Conservation (phyloP, 306 rosid genomes). For the Neltuma alba region DNA sequence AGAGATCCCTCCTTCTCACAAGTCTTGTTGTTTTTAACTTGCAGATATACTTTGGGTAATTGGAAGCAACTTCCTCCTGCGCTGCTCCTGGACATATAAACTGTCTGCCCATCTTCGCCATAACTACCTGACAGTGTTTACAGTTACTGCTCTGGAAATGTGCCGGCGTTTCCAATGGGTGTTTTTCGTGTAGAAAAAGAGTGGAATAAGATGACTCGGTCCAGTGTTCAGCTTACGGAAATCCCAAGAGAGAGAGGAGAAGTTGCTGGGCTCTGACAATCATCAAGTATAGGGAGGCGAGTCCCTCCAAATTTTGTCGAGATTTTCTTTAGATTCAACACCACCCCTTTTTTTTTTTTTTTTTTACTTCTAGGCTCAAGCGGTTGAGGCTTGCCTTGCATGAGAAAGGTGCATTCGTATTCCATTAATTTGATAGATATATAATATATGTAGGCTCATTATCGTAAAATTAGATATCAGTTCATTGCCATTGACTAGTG, state of each 20-base stretch:
- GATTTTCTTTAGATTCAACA: conserved; percentile 24
- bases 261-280: conserved; percentile 59
- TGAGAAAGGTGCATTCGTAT: not conserved
- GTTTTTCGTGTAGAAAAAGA: conserved; percentile 93
- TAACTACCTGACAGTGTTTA: conserved; percentile 85
- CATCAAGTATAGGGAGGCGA: conserved; percentile 62
- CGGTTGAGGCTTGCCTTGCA: conserved; percentile 21
- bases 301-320: conserved; percentile 41
- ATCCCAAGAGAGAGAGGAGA: conserved; percentile 69
- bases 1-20: not conserved
- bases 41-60: conserved; percentile 91
- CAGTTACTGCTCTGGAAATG: conserved; percentile 80
- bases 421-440: conserved; percentile 19
- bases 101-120: conserved; percentile 96
- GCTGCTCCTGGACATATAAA: conserved; percentile 95
- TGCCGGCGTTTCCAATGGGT: conserved; percentile 94
- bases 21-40: conserved; percentile 26
- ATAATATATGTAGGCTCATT: not conserved
- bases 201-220: conserved; percentile 78
- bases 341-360: conserved; percentile 36
- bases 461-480: not conserved
- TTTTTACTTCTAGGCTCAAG: conserved; percentile 1
- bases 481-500: not conserved
- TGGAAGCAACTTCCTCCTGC: conserved; percentile 82
- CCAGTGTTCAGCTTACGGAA: conserved; percentile 69